Percentiles rank a stretch among this genome's conserved stretches.
Evolutionary conservation across 108 stramenopile species (phyloP).

Genomic region (Halocafeteria seosinensis): DNA sequence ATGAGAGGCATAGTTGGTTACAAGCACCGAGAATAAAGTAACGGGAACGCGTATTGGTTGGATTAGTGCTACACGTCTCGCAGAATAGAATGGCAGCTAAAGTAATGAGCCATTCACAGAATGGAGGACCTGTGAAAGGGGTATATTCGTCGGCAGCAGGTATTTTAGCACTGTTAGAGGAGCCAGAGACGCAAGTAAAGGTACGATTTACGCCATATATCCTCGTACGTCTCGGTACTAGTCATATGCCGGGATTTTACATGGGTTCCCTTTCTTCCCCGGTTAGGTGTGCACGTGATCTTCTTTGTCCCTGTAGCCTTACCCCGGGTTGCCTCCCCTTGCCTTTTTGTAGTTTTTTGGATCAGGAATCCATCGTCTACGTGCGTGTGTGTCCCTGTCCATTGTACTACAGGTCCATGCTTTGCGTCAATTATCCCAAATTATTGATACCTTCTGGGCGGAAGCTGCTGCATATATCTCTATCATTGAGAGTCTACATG

Average conservation of each 20-base stretch:
- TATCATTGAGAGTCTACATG: conserved; percentile 36
- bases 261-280: background rate
- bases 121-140: background rate
- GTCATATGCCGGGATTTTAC: background rate
- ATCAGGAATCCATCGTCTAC: background rate
- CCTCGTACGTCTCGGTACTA: background rate
- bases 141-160: background rate
- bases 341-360: background rate
- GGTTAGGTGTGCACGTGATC: background rate
- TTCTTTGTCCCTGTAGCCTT: background rate
- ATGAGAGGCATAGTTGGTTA: too few species aligned
- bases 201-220: too few species aligned
- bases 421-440: conserved; percentile 23
- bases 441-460: conserved; percentile 41
- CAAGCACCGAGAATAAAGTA: too few species aligned
- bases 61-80: too few species aligned
- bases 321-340: too few species aligned
- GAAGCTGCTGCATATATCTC: conserved; percentile 34
- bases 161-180: background rate
- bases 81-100: too few species aligned
- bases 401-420: conserved; percentile 14
- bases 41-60: too few species aligned
- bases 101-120: too few species aligned
- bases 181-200: background rate
- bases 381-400: too few species aligned